These are phyloP conservation scores for Candida piceae DNA, from an alignment of 805 yeast genomes.

Conservation along the genomic window DNA sequence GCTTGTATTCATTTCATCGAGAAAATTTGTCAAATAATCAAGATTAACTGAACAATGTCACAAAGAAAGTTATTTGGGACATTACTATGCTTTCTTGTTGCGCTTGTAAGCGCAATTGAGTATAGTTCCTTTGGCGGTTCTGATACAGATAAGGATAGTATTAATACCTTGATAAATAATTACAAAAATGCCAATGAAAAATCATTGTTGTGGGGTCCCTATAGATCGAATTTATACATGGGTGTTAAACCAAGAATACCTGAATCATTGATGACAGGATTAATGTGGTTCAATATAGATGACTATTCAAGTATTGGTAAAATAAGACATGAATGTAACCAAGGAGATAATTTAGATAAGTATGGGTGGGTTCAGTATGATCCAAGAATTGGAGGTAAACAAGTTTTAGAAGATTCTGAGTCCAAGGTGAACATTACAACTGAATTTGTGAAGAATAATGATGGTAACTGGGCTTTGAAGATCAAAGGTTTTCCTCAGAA, in stretches of 20 bases:
- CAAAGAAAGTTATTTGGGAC: background rate
- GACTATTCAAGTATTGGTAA: slow-evolving; percentile 45
- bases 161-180: slow-evolving; percentile 15
- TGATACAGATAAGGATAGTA: slow-evolving; percentile 1
- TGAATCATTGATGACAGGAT: slow-evolving; percentile 66
- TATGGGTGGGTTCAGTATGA: slow-evolving; percentile 90
- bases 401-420: slow-evolving; percentile 63
- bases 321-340: slow-evolving; percentile 73
- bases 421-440: slow-evolving; percentile 59
- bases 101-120: slow-evolving; percentile 2
- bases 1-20: no score
- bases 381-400: slow-evolving; percentile 82
- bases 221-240: slow-evolving; percentile 77
- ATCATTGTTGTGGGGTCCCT: slow-evolving; percentile 86
- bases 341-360: slow-evolving; percentile 59
- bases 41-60: no score
- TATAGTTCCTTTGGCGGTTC: slow-evolving; percentile 7
- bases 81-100: slow-evolving; percentile 1
- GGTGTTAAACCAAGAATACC: slow-evolving; percentile 85
- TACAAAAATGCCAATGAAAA: slow-evolving; percentile 36
- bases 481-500: slow-evolving; percentile 60
- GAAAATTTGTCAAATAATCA: no score
- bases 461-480: slow-evolving; percentile 76
- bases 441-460: slow-evolving; percentile 73
- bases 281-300: slow-evolving; percentile 82